Conservation (phyloP, 495 filamentous ascomycete genomes). For the Daldinia bambusicola region DNA sequence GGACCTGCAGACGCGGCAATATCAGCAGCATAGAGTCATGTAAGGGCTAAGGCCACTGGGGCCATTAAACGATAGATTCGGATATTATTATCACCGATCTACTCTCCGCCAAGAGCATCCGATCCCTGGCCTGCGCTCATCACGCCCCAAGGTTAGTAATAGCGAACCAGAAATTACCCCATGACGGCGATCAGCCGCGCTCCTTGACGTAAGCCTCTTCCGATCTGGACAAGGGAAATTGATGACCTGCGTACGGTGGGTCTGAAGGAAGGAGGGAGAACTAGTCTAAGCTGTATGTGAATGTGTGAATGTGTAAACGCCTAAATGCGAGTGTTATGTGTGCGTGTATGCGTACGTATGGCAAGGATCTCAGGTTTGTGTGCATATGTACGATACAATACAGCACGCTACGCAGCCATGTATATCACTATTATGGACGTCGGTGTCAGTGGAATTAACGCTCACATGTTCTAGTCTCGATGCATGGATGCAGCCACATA, state of each 20-base stretch:
- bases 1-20: slow-evolving; percentile 19
- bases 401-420: slow-evolving; percentile 11
- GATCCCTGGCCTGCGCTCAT: slow-evolving; percentile 5
- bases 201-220: slow-evolving; percentile 43
- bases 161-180: slow-evolving; percentile 20
- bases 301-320: neutral
- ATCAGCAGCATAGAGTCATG: slow-evolving; percentile 28
- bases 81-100: slow-evolving; percentile 34
- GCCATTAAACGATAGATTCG: slow-evolving; percentile 35
- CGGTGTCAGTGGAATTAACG: slow-evolving; percentile 15
- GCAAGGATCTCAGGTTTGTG: slow-evolving; percentile 31
- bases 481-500: slow-evolving; percentile 44
- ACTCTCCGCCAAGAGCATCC: slow-evolving; percentile 30
- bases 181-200: slow-evolving; percentile 41
- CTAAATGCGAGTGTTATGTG: neutral
- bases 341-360: neutral
- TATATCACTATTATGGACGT: neutral
- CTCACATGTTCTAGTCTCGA: slow-evolving; percentile 42
- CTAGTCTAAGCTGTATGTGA: neutral
- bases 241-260: slow-evolving; percentile 32
- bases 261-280: slow-evolving; percentile 4
- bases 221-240: slow-evolving; percentile 39
- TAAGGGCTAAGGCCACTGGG: slow-evolving; percentile 35
- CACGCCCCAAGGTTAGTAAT: slow-evolving; percentile 27
- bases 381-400: slow-evolving; percentile 32